Conservation (phyloP, 306 rosid genomes). For the Canavalia gladiata region DNA sequence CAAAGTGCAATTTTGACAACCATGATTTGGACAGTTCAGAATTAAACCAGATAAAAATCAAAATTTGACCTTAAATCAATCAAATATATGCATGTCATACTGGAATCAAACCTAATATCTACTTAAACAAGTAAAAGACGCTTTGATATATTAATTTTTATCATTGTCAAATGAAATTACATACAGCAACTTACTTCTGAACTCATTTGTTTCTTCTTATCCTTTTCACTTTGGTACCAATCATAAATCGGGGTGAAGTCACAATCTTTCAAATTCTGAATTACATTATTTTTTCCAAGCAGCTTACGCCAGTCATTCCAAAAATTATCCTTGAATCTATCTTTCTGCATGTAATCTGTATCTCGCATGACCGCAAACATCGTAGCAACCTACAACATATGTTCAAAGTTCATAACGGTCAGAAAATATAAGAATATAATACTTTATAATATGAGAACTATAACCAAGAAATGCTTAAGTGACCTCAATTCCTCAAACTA, state of each 20-base stretch:
- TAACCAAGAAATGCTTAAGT: background rate
- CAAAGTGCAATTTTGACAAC: no score
- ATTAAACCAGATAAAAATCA: background rate
- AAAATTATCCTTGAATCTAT: conserved; percentile 87
- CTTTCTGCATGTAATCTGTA: conserved; percentile 91
- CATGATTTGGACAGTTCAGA: background rate
- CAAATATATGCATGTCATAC: background rate
- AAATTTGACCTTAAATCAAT: conserved; percentile 9
- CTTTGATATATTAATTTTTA: conserved; percentile 24
- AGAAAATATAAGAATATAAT: no score
- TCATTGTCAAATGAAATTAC: conserved; percentile 18
- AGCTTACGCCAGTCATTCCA: conserved; percentile 96
- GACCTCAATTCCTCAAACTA: background rate
- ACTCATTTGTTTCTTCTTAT: conserved; percentile 93
- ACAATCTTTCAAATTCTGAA: conserved; percentile 91
- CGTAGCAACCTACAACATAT: conserved; percentile 84
- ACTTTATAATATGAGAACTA: background rate
- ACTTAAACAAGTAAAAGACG: background rate
- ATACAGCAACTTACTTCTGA: conserved; percentile 72
- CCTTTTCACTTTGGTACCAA: conserved; percentile 92
- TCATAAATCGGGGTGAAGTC: conserved; percentile 96
- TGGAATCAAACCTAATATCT: conserved; percentile 27
- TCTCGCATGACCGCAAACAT: conserved; percentile 98
- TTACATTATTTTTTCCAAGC: conserved; percentile 87
- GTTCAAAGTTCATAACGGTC: conserved; percentile 30